These are phyloP conservation scores for Colletotrichum cereale DNA, from an alignment of 2,329 filamentous ascomycete genomes.

Conservation along the genomic window DNA sequence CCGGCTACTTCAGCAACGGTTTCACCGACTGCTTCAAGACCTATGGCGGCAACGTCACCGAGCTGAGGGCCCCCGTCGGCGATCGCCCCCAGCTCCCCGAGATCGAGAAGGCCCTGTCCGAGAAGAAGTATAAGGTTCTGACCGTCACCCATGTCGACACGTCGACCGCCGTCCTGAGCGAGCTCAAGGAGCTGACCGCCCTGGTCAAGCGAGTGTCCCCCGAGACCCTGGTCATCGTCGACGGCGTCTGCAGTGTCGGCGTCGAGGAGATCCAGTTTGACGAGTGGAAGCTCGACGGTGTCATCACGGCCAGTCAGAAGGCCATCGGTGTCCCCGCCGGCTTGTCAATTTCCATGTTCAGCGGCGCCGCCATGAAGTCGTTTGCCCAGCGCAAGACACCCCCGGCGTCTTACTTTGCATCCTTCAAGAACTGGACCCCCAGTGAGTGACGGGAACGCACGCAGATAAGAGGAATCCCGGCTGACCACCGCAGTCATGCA, in stretches of 20 bases:
- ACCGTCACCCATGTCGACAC: constrained; percentile 98
- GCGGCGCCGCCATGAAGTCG: constrained; percentile 84
- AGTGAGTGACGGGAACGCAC: constrained; percentile 64
- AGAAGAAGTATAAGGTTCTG: constrained; percentile 93
- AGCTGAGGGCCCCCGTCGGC: constrained; percentile 90
- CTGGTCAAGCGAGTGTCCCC: constrained; percentile 89
- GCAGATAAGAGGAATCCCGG: not conserved
- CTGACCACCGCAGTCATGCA: constrained; percentile 79
- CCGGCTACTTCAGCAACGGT: constrained; percentile 96
- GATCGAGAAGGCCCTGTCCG: constrained; percentile 87
- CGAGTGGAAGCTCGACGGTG: constrained; percentile 91
- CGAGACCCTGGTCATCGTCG: constrained; percentile 90
- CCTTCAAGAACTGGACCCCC: constrained; percentile 96
- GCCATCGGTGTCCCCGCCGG: constrained; percentile 96
- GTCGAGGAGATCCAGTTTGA: constrained; percentile 97
- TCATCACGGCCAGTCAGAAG: constrained; percentile 96
- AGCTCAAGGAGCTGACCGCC: constrained; percentile 86
- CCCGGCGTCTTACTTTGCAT: constrained; percentile 92
- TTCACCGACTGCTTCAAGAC: constrained; percentile 93
- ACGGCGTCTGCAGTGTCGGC: constrained; percentile 97
- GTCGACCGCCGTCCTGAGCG: constrained; percentile 93
- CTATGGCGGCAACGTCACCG: constrained; percentile 91
- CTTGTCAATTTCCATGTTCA: constrained; percentile 94
- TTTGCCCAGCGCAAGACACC: constrained; percentile 86
- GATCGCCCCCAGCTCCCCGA: constrained; percentile 87